phyloP scores from a whole-genome alignment of 768 basidiomycete species.

The Lactifluus subvellereus region DNA sequence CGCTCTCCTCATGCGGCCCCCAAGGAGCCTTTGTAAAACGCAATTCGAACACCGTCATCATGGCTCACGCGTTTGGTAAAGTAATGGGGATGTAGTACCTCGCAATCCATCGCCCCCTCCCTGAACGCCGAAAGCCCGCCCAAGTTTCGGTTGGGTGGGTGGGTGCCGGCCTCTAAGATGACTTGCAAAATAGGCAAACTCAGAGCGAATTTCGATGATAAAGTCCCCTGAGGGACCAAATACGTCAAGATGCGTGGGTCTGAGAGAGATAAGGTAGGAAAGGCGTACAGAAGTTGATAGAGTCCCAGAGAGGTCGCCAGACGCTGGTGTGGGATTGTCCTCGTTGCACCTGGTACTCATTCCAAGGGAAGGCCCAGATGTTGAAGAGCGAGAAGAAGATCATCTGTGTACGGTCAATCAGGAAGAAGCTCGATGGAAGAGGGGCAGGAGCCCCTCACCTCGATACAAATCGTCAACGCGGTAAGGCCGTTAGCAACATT shows the following conservation, averaged over 20 bases:
- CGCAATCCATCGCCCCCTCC: background rate
- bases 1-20: background rate
- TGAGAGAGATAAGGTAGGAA: background rate
- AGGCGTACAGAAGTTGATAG: slow-evolving; percentile 43
- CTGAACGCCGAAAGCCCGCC: slow-evolving; percentile 18
- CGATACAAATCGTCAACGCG: slow-evolving; percentile 76
- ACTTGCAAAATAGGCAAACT: slow-evolving; percentile 55
- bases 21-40: background rate
- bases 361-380: slow-evolving; percentile 76
- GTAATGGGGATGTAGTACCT: background rate
- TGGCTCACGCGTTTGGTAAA: background rate
- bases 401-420: slow-evolving; percentile 48
- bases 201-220: slow-evolving; percentile 52
- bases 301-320: slow-evolving; percentile 68
- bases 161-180: slow-evolving; percentile 32
- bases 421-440: slow-evolving; percentile 1
- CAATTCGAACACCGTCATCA: slow-evolving; percentile 17
- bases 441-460: slow-evolving; percentile 42
- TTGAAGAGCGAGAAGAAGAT: slow-evolving; percentile 71
- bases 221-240: slow-evolving; percentile 52
- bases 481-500: slow-evolving; percentile 83
- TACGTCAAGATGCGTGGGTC: background rate
- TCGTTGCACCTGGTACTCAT: slow-evolving; percentile 49
- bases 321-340: slow-evolving; percentile 47
- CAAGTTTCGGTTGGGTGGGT: background rate